Evolutionary conservation across 2,329 filamentous ascomycete species (phyloP).

Genomic region (Bipolaris victoriae): DNA sequence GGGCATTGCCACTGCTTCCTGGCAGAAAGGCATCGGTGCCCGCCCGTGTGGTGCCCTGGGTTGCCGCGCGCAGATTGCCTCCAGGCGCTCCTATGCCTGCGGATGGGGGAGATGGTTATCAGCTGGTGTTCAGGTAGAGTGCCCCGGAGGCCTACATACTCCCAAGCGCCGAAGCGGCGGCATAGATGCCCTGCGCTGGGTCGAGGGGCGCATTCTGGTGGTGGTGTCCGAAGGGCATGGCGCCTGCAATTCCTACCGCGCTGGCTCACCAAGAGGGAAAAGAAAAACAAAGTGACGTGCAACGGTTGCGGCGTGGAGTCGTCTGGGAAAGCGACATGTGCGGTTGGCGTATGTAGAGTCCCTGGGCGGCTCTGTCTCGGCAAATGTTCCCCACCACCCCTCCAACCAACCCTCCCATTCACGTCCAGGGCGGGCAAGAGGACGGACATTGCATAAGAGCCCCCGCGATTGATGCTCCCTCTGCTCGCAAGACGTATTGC

Average conservation of each 20-base stretch:
- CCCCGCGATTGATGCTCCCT: conserved; percentile 11
- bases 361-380: conserved; percentile 20
- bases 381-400: conserved; percentile 18
- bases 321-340: conserved; percentile 9
- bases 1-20: conserved; percentile 39
- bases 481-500: conserved; percentile 5
- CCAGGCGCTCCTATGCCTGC: conserved; percentile 52
- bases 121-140: conserved; percentile 7
- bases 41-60: conserved; percentile 50
- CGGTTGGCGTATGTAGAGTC: conserved; percentile 10
- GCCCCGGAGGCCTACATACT: conserved; percentile 24
- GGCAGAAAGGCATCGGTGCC: conserved; percentile 55
- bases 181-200: conserved; percentile 53
- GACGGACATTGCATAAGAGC: not conserved
- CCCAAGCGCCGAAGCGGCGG: conserved; percentile 55
- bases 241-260: conserved; percentile 23
- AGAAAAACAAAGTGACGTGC: conserved; percentile 8
- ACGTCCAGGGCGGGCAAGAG: not conserved
- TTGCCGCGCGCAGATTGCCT: conserved; percentile 49
- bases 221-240: conserved; percentile 50
- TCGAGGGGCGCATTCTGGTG: conserved; percentile 41
- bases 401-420: conserved; percentile 10
- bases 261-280: conserved; percentile 4
- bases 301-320: conserved; percentile 19
- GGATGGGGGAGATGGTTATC: conserved; percentile 7